Base-by-base conservation (phyloP, 352 stramenopile genomes). In the Pythium oligandrum region DNA sequence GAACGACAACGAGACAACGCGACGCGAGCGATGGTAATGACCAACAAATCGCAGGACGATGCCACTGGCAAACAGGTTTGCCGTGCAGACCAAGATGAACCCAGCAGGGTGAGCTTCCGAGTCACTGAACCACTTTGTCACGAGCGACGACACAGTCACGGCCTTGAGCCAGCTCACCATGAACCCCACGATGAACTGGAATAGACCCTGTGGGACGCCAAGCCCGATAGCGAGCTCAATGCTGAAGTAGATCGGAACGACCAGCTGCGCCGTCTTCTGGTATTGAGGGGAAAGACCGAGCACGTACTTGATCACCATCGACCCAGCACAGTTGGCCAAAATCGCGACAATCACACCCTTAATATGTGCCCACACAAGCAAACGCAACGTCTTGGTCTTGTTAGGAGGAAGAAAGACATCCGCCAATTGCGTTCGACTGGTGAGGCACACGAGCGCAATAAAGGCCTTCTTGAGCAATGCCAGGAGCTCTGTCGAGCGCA, bases 161-260 rank as follows among this genome's bases (percentile, higher is more conserved):
- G 79, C 73, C 64, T 90, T 90, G 47, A 88, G 59, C 79, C 79
- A 90, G 54, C 77, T 80, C 45, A 90, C 77, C 51, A 66, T 57
- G n/a, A 88, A 58, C 17, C 75, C 74, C 31, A 83, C 55, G 12
- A 77, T 43, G n/a, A 70, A 65, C 53, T 82, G 73, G 17, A 90
- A 58, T 12, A 85, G 30, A 11, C 63, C 44, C 32, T 69, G 51
- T 4, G 79, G 79, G 6, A 90, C 52, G 17, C 44, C 49, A 7
- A 90, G 44, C 5, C 68, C 71, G 8, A 85, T 51, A 11, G 66
- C 56, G 33, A 73, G 38, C 57, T 75, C 71, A 9, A 87, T 69
- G 2, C 67, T 36, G 12, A 71, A 58, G 64, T 86, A 89, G 36
- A 84, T 68, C 0, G 79, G 77, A 26, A 88, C 59, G 26, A 88